Conservation (phyloP, 1,284 basidiomycete species). For the Microbotryomycetes sp. region DNA sequence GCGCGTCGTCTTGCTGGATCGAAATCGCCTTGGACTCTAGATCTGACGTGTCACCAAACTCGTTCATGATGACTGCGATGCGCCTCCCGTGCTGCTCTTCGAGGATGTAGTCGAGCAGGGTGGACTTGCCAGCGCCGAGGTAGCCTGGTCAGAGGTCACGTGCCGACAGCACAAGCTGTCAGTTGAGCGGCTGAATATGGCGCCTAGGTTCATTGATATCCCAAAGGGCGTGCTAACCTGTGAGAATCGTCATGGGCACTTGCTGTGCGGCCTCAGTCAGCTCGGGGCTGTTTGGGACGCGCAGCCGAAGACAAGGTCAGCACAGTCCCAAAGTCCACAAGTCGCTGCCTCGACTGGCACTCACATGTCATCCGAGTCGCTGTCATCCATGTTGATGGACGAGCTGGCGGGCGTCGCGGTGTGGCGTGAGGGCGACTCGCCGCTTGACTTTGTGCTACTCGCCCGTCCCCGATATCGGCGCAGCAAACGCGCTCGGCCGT, state of each 20-base stretch:
- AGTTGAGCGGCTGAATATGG: neutral
- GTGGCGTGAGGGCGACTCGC: no score
- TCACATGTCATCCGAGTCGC: neutral
- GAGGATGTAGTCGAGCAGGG: constrained; percentile 71
- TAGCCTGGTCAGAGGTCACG: constrained; percentile 76
- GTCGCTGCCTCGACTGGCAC: neutral
- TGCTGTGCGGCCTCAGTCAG: constrained; percentile 1
- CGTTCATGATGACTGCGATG: constrained; percentile 96
- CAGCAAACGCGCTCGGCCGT: no score
- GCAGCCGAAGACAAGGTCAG: neutral
- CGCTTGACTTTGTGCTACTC: no score
- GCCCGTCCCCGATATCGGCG: no score
- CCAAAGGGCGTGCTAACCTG: neutral
- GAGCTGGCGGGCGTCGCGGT: no score
- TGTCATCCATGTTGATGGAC: neutral
- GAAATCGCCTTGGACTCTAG: constrained; percentile 52
- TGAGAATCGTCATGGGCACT: constrained; percentile 25
- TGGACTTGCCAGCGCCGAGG: constrained; percentile 79
- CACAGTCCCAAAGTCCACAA: neutral
- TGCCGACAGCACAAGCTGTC: neutral
- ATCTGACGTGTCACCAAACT: constrained; percentile 62
- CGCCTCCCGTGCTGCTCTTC: constrained; percentile 85
- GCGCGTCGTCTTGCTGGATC: constrained; percentile 43
- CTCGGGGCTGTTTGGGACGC: neutral
- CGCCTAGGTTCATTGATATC: neutral